A percentile compares a stretch with the other conserved stretches of the same genome.
Evolutionary conservation across 1,139 yeast species (phyloP).

Genomic region (Lipomyces yarrowii): DNA sequence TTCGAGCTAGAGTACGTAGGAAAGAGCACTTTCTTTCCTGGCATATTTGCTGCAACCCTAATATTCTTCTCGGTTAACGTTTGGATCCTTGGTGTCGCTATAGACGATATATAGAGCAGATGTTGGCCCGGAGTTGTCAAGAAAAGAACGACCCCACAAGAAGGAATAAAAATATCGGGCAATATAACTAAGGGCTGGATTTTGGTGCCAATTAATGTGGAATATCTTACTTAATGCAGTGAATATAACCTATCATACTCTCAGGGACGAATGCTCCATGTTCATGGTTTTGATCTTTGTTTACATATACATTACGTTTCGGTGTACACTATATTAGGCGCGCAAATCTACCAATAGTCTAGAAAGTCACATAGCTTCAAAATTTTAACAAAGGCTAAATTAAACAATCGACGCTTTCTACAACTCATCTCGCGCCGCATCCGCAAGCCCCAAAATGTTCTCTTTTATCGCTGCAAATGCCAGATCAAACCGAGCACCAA

Average conservation of each 20-base stretch:
- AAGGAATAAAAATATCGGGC: neutral
- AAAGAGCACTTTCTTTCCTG: slow-evolving; percentile 61
- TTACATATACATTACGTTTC: neutral
- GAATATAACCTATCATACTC: neutral
- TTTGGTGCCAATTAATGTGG: neutral
- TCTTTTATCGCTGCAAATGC: slow-evolving; percentile 17
- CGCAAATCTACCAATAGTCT: neutral
- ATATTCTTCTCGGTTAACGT: slow-evolving; percentile 70
- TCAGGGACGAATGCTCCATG: neutral
- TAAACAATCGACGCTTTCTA: neutral
- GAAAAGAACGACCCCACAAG: neutral
- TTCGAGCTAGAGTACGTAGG: slow-evolving; percentile 84
- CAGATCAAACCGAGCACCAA: slow-evolving; percentile 40
- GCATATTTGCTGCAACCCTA: slow-evolving; percentile 61
- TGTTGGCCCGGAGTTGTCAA: neutral
- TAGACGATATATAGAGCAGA: slow-evolving; percentile 47
- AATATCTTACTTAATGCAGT: neutral
- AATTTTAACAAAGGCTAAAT: neutral
- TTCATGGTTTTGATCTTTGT: neutral
- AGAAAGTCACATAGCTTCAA: neutral
- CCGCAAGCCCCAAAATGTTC: neutral
- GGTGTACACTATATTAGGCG: neutral
- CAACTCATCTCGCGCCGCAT: neutral
- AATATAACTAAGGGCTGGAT: neutral
- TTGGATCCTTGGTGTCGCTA: slow-evolving; percentile 61